Evolutionary conservation across 2,329 filamentous ascomycete genomes (phyloP), one percentile per base, ranked within the genome.

Genomic region (Sporothrix luriei): DNA sequence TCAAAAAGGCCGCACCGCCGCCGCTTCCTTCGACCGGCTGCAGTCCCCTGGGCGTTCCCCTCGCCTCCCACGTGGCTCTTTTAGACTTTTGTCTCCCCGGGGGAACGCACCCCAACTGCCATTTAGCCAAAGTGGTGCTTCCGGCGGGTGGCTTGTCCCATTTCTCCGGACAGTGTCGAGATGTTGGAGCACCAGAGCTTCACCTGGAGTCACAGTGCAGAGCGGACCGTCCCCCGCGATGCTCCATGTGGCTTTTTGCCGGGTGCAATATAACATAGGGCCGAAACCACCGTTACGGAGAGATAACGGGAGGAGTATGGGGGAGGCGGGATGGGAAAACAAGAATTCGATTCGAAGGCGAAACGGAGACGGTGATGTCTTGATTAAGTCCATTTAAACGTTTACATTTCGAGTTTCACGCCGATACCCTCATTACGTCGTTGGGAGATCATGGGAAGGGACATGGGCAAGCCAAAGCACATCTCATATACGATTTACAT

Each of bases 211-310:
- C 21, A 14, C 40, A 43, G 40, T 49, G 29, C 54, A 68, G 43
- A 48, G 61, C 66, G 66, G 66, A 48, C 66, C 66, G 54, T 68
- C 26, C 66, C 61, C 66, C 43, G 66, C 33, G 54, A 57, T 61
- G 54, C 40, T 14, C 21, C 19, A n/a, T 68, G 38, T 59, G 65
- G 65, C 51, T 40, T 40, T 40, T 3, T 48, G 3, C 14, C 21
- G 49, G 11, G n/a, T 54, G 26, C 11, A 61, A 61, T 51, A 51
- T 59, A 51, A 24, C 43, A 61, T 61, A 68, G 66, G 43, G 43
- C 54, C 54, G 54, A 68, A 68, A 40, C 43, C 66, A 61, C 66
- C 66, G 54, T 68, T 49, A 59, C 40, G 38, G 24, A 21, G 10
- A 24, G 46, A 24, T 24, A 43, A 62, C 33, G 33, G 33, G 33